A percentile compares a stretch with the other conserved stretches of the same genome.
These are phyloP conservation scores for Biscogniauxia marginata DNA, from an alignment of 2,329 filamentous ascomycete genomes.

Conservation along the genomic window DNA sequence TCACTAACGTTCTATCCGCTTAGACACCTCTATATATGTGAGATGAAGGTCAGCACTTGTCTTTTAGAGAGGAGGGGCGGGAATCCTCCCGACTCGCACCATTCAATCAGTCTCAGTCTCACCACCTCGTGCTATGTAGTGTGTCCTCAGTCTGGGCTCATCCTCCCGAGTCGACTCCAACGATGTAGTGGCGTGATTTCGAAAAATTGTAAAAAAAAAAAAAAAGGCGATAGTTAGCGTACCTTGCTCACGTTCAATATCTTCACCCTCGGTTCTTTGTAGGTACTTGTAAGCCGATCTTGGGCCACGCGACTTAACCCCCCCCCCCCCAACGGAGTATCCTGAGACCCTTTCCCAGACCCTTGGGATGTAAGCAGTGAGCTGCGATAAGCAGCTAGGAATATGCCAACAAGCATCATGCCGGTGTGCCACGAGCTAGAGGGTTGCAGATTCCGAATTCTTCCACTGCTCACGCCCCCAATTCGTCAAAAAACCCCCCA, in stretches of 20 bases:
- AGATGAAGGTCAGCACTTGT: not conserved
- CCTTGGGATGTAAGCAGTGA: not conserved
- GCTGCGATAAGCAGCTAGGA: not conserved
- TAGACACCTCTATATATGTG: not conserved
- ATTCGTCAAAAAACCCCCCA: not conserved
- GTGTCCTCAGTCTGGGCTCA: not conserved
- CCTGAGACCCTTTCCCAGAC: not conserved
- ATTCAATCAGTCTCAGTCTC: not conserved
- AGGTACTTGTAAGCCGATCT: not conserved
- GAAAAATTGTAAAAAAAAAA: not conserved
- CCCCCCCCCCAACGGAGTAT: not conserved
- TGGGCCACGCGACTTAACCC: not conserved
- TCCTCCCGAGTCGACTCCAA: not conserved
- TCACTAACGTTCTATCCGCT: not conserved
- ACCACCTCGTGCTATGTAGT: not conserved
- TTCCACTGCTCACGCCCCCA: not conserved
- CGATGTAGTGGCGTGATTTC: not conserved
- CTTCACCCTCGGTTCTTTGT: not conserved
- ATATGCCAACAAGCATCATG: not conserved
- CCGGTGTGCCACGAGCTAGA: not conserved
- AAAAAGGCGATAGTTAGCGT: not conserved
- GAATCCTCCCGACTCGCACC: not conserved
- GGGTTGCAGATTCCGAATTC: not conserved
- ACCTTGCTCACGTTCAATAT: not conserved
- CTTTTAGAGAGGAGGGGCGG: not conserved